Conservation (phyloP, 2,329 filamentous ascomycete species). For the Penicillium concentricum region DNA sequence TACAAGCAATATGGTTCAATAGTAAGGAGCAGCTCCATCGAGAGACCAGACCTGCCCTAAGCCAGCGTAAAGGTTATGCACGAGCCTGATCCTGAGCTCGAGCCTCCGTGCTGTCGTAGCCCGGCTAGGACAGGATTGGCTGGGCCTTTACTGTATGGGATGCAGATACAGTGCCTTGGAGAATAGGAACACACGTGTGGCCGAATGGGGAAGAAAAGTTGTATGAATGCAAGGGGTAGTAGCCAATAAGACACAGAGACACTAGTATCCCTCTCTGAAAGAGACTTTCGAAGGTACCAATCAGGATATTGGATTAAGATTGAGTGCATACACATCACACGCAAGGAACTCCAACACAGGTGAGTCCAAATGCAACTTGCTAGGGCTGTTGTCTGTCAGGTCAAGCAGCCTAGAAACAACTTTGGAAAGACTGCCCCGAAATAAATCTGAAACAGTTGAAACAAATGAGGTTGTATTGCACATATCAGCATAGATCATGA, state of each 20-base stretch:
- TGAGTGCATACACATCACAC: slow-evolving; percentile 16
- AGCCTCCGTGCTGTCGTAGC: slow-evolving; percentile 10
- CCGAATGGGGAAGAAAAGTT: slow-evolving; percentile 8
- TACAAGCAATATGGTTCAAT: slow-evolving; percentile 5
- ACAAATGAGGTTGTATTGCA: slow-evolving; percentile 7
- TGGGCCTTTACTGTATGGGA: slow-evolving; percentile 7
- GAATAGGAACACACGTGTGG: slow-evolving; percentile 16
- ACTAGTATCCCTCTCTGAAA: slow-evolving; percentile 1
- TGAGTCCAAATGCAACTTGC: slow-evolving; percentile 3
- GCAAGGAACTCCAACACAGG: slow-evolving; percentile 24
- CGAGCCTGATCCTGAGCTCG: not conserved
- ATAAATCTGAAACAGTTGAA: not conserved
- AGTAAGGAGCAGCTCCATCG: not conserved
- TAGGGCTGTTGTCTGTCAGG: not conserved
- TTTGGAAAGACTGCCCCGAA: not conserved
- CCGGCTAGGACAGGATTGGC: not conserved
- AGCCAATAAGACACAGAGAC: not conserved
- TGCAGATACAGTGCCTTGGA: not conserved
- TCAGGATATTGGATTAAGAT: not conserved
- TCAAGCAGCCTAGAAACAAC: not conserved
- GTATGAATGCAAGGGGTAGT: slow-evolving; percentile 21
- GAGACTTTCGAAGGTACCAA: slow-evolving; percentile 4
- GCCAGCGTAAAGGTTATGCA: slow-evolving; percentile 17
- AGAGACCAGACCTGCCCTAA: slow-evolving; percentile 1
- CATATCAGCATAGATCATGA: slow-evolving; percentile 9